phyloP scores from a whole-genome alignment of 2,329 filamentous ascomycete genomes.

The Sporothrix luriei region DNA sequence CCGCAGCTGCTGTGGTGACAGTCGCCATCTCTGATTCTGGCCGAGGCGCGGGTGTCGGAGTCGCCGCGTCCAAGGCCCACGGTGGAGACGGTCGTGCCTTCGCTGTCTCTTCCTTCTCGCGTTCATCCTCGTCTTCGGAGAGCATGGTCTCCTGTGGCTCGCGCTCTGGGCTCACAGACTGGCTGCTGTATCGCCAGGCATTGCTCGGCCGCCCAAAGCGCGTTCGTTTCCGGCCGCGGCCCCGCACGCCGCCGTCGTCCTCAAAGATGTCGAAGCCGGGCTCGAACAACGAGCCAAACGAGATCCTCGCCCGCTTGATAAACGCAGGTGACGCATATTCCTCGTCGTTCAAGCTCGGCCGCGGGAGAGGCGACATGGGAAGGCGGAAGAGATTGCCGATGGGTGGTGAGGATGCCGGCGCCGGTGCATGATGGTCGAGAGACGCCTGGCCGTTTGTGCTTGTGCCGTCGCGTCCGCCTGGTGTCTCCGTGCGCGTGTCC shows the following conservation, averaged over 20 bases:
- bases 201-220: conserved; percentile 67
- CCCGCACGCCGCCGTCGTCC: conserved; percentile 63
- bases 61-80: not conserved
- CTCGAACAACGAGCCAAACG: conserved; percentile 68
- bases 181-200: conserved; percentile 73
- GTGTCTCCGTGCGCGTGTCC: not conserved
- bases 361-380: not conserved
- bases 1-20: not conserved
- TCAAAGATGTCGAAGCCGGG: conserved; percentile 69
- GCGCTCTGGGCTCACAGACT: conserved; percentile 69
- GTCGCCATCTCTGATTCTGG: not conserved
- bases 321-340: conserved; percentile 81
- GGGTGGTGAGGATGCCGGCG: conserved; percentile 32
- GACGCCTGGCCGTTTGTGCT: not conserved
- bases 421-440: not conserved
- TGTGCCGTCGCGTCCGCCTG: not conserved
- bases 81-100: conserved; percentile 20
- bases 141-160: conserved; percentile 38
- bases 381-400: conserved; percentile 26
- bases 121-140: not conserved
- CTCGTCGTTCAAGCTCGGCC: conserved; percentile 38
- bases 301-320: conserved; percentile 69
- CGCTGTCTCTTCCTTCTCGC: not conserved
- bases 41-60: conserved; percentile 29
- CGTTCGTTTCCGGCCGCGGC: conserved; percentile 68